phyloP scores from a whole-genome alignment of 495 filamentous ascomycete species.

The Astrothelium subdiscretum region DNA sequence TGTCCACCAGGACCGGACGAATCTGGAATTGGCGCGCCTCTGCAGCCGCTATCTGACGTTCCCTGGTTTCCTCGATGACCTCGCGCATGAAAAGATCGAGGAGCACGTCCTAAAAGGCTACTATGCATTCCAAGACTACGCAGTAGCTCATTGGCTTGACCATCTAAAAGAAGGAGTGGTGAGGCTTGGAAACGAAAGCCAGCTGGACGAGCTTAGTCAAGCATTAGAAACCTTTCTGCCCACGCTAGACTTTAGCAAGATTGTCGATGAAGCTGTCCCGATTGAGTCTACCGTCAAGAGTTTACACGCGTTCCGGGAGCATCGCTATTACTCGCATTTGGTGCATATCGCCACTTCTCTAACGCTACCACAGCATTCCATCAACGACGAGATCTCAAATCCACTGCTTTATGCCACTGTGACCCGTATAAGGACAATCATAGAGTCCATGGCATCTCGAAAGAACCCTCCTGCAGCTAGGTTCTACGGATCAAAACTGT shows the following conservation, averaged over 20 bases:
- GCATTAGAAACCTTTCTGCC: background rate
- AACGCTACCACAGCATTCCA: background rate
- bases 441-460: background rate
- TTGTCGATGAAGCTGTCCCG: background rate
- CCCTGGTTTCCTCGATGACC: background rate
- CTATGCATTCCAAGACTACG: background rate
- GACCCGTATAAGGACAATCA: background rate
- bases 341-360: background rate
- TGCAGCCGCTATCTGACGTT: background rate
- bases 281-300: background rate
- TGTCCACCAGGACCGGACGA: too few relatives aligned
- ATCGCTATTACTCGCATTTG: background rate
- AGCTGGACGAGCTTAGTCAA: background rate
- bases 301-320: background rate
- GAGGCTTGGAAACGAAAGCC: background rate
- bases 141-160: background rate
- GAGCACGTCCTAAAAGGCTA: background rate
- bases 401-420: background rate
- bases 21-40: background rate
- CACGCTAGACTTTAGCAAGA: too few relatives aligned
- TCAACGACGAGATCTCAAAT: background rate
- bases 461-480: background rate
- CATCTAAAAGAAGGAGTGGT: background rate
- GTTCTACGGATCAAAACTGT: background rate
- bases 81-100: background rate